These are phyloP conservation scores for Bruguiera gymnorhiza DNA, from an alignment of 345 rosid genomes.

Conservation along the genomic window DNA sequence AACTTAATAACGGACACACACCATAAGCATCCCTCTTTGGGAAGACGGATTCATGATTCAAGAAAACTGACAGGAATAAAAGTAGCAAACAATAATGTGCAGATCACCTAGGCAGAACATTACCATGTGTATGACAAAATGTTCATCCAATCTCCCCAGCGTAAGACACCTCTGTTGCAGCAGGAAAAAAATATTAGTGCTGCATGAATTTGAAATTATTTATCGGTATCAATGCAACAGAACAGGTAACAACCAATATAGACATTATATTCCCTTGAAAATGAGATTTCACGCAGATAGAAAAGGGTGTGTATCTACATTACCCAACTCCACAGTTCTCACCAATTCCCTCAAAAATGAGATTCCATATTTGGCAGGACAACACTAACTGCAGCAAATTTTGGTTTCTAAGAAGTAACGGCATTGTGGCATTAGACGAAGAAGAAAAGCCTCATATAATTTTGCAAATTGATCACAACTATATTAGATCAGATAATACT, in stretches of 20 bases:
- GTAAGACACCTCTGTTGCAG: conserved; percentile 80
- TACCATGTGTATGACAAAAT: conserved; percentile 85
- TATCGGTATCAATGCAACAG: not conserved
- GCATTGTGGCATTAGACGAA: not conserved
- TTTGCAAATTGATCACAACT: not conserved
- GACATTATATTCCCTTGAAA: not conserved
- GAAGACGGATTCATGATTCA: not conserved
- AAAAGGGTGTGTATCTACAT: not conserved
- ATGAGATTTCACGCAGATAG: not conserved
- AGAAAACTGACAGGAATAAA: not conserved
- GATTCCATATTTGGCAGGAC: too few relatives aligned
- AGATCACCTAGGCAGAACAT: not conserved
- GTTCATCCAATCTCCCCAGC: conserved; percentile 78
- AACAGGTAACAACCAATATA: not conserved
- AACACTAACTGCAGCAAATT: too few relatives aligned
- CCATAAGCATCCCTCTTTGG: not conserved
- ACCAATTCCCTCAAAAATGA: not conserved
- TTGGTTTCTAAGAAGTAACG: too few relatives aligned
- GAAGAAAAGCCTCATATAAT: not conserved
- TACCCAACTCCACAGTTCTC: not conserved
- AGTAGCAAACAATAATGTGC: not conserved
- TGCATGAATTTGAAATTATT: not conserved
- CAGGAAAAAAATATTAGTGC: conserved; percentile 16
- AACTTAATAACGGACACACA: not conserved
- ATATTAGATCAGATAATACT: not conserved